Evolutionary conservation across 192 early-diverging fungal species (phyloP).

Genomic region (Backusella australiensis): DNA sequence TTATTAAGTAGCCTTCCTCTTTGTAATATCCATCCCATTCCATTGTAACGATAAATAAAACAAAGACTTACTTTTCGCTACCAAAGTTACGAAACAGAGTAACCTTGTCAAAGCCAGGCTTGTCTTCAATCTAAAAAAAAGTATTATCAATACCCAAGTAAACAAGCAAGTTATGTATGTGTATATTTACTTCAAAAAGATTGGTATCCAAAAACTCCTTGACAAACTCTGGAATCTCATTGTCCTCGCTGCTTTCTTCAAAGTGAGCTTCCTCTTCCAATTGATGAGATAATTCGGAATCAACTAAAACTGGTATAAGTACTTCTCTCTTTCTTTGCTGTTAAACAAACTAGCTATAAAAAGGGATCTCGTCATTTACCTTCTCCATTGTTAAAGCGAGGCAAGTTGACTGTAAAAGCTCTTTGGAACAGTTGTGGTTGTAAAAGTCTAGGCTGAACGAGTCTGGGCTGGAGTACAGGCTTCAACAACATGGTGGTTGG

Average conservation of each 20-base stretch:
- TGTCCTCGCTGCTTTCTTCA: conserved; percentile 61
- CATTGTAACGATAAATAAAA: too few species aligned
- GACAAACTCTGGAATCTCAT: conserved; percentile 63
- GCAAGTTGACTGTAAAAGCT: background rate
- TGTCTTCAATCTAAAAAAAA: conserved; percentile 64
- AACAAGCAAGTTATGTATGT: background rate
- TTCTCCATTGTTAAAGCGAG: conserved; percentile 7
- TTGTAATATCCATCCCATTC: background rate
- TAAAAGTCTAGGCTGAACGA: background rate
- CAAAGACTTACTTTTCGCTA: conserved; percentile 67
- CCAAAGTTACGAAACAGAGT: conserved; percentile 80
- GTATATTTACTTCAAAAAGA: conserved; percentile 44
- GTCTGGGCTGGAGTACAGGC: background rate
- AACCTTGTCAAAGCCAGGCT: conserved; percentile 72
- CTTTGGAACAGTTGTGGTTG: background rate
- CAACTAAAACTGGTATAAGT: conserved; percentile 32
- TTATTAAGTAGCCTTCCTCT: background rate
- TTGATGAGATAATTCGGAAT: conserved; percentile 65
- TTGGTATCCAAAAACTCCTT: conserved; percentile 62
- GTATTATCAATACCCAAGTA: background rate
- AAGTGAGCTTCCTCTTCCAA: conserved; percentile 70
- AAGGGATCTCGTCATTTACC: background rate
- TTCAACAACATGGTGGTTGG: background rate
- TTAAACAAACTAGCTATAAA: background rate
- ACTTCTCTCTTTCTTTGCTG: too few species aligned